Percentiles rank a stretch among this genome's conserved stretches.
phyloP scores from a whole-genome alignment of 768 basidiomycete species.

The Gloeostereum incarnatum region DNA sequence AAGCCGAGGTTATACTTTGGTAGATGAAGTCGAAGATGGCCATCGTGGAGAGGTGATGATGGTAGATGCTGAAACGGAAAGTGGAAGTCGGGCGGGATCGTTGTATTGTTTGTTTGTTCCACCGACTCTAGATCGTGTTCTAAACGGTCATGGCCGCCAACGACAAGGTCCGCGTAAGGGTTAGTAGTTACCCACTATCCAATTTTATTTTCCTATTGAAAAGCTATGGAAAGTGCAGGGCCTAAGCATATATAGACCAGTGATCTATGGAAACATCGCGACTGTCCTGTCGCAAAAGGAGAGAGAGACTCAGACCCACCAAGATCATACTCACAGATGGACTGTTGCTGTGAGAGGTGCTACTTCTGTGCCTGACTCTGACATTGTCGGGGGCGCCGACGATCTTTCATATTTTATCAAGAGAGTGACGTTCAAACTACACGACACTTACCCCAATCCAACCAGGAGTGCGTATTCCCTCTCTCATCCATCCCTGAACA shows the following conservation, averaged over 20 bases:
- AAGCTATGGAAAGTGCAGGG: conserved; percentile 40
- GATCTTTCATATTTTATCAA: conserved; percentile 90
- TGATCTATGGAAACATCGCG: conserved; percentile 95
- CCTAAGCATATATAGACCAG: conserved; percentile 76
- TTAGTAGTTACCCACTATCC: conserved; percentile 27
- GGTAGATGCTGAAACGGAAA: conserved; percentile 13
- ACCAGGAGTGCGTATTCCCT: conserved; percentile 53
- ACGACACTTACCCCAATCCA: conserved; percentile 92
- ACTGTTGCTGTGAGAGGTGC: conserved; percentile 92
- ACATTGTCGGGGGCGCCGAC: conserved; percentile 83
- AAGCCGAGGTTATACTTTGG: conserved; percentile 42
- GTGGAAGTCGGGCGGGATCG: conserved; percentile 21
- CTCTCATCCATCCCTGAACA: neutral
- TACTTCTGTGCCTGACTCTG: conserved; percentile 60
- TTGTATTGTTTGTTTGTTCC: conserved; percentile 36
- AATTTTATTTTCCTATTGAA: conserved; percentile 6
- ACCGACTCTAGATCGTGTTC: conserved; percentile 8
- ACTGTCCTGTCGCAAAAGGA: conserved; percentile 69
- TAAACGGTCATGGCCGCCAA: conserved; percentile 34
- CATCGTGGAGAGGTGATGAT: conserved; percentile 11
- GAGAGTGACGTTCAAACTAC: conserved; percentile 93
- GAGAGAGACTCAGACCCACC: conserved; percentile 38
- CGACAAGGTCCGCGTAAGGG: conserved; percentile 76
- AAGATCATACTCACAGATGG: conserved; percentile 93
- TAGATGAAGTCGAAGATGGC: conserved; percentile 56